A percentile compares a stretch with the other conserved stretches of the same genome.
Evolutionary conservation across 306 rosid genomes (phyloP).

Genomic region (Medicago truncatula): MtrunA17r5.0-ANR NC_053042.1:2866501-2867000

Average conservation of each 20-base stretch:
- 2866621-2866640: conserved; percentile 37
- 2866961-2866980: too few relatives aligned
- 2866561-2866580: conserved; percentile 3
- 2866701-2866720: conserved; percentile 3
- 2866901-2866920: too few relatives aligned
- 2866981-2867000: too few relatives aligned
- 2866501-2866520: conserved; percentile 36
- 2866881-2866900: too few relatives aligned
- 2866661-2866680: conserved; percentile 3
- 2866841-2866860: too few relatives aligned
- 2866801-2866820: too few relatives aligned
- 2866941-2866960: too few relatives aligned
- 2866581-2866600: conserved; percentile 41
- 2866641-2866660: background rate
- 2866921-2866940: too few relatives aligned
- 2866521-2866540: conserved; percentile 48
- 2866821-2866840: too few relatives aligned
- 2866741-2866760: background rate
- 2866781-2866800: too few relatives aligned
- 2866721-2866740: conserved; percentile 39
- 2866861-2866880: too few relatives aligned
- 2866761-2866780: background rate
- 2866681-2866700: conserved; percentile 6
- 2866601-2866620: conserved; percentile 45
- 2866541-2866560: conserved; percentile 52